A percentile compares a stretch with the other conserved stretches of the same genome.
Conservation (phyloP, 2,329 filamentous ascomycete genomes). For the Curvularia sp. region DNA sequence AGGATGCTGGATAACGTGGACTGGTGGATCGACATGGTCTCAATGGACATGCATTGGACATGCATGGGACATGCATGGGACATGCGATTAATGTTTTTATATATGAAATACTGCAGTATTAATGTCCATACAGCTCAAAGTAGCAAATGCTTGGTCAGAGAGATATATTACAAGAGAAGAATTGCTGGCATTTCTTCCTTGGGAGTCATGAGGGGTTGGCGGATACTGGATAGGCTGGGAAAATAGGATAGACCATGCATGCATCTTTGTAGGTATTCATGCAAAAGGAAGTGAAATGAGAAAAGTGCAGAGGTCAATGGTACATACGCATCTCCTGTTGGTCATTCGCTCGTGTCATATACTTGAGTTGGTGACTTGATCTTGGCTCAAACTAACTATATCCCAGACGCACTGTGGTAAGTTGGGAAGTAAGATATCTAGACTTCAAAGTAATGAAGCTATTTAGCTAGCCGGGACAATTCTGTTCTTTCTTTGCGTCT, state of each 20-base stretch:
- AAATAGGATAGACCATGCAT: background rate
- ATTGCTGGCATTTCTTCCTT: slow-evolving; percentile 1
- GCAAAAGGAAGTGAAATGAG: background rate
- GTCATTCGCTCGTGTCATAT: background rate
- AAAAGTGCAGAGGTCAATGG: background rate
- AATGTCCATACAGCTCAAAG: background rate
- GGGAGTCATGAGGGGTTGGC: background rate
- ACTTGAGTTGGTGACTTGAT: background rate
- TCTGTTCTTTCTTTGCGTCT: too few species aligned
- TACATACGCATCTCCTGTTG: background rate
- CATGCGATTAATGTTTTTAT: slow-evolving; percentile 3
- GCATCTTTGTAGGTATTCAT: background rate
- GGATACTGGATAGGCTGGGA: background rate
- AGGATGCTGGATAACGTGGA: background rate
- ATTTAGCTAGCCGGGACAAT: too few species aligned
- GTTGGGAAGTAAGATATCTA: background rate
- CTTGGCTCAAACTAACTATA: background rate
- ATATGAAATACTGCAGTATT: background rate
- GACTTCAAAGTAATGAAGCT: background rate
- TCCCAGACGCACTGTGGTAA: background rate
- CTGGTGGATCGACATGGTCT: background rate
- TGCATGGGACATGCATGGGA: slow-evolving; percentile 1
- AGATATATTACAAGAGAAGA: background rate
- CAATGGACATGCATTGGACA: background rate
- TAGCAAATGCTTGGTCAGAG: background rate